Percentiles rank a stretch among this genome's conserved stretches.
These are phyloP conservation scores for Alternaria angustiovoidea DNA, from an alignment of 2,329 filamentous ascomycete species.

Conservation along the genomic window DNA sequence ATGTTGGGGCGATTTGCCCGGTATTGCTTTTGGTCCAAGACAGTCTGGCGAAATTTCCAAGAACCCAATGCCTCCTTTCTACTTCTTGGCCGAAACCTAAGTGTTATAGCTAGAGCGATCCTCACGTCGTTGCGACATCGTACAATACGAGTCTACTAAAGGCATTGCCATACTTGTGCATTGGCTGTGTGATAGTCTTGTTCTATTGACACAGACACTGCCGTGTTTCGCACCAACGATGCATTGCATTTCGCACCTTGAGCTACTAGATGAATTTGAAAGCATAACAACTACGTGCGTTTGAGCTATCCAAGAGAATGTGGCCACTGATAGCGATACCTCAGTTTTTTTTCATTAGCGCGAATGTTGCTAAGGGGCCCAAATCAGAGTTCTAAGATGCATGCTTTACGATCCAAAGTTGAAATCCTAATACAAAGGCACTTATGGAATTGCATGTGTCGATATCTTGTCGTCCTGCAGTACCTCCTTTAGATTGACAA, in stretches of 20 bases:
- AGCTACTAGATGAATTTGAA: background rate
- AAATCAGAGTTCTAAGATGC: background rate
- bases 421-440: background rate
- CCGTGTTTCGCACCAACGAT: background rate
- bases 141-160: background rate
- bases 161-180: background rate
- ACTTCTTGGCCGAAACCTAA: background rate
- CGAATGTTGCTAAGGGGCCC: background rate
- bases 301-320: accelerated
- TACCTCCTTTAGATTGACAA: background rate
- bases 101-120: background rate
- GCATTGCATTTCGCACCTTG: background rate
- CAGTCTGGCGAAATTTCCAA: background rate
- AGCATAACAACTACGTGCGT: background rate
- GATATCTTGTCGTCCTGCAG: background rate
- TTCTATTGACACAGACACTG: background rate
- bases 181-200: background rate
- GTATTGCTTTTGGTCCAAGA: background rate
- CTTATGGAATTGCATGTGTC: background rate
- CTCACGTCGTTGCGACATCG: background rate
- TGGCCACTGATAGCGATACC: background rate
- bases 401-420: background rate
- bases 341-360: background rate
- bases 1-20: background rate
- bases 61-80: background rate